A percentile compares a stretch with the other conserved stretches of the same genome.
These are phyloP conservation scores for Cutaneotrichosporon cavernicola DNA, from an alignment of 1,284 basidiomycete species.

Conservation along the genomic window DNA sequence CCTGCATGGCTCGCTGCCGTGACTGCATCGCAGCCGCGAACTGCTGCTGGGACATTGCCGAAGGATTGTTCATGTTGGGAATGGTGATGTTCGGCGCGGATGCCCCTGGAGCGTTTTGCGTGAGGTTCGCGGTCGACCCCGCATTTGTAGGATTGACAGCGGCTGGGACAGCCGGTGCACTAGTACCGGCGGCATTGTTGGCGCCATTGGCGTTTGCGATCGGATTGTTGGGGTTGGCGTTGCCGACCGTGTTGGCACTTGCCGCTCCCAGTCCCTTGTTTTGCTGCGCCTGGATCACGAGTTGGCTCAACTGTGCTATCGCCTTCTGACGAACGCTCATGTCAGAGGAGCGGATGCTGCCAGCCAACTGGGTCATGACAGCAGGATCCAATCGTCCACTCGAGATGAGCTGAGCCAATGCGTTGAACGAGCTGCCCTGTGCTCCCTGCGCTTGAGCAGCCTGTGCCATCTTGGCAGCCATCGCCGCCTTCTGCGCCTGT, in stretches of 20 bases:
- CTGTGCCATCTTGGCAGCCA: slow-evolving; percentile 26
- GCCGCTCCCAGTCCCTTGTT: slow-evolving; percentile 4
- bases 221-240: slow-evolving; percentile 7
- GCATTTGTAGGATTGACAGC: slow-evolving; percentile 2
- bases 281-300: slow-evolving; percentile 19
- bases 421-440: slow-evolving; percentile 13
- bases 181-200: slow-evolving; percentile 1
- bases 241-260: slow-evolving; percentile 1
- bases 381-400: slow-evolving; percentile 23
- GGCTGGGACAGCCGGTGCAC: background rate
- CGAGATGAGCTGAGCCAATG: slow-evolving; percentile 16
- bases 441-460: slow-evolving; percentile 17
- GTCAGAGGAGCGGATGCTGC: slow-evolving; percentile 20
- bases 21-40: slow-evolving; percentile 23
- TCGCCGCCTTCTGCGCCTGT: slow-evolving; percentile 26
- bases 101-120: background rate
- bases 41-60: slow-evolving; percentile 16
- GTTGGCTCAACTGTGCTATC: slow-evolving; percentile 20
- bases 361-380: slow-evolving; percentile 24
- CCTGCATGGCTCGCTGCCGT: slow-evolving; percentile 15
- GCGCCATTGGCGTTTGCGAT: slow-evolving; percentile 3
- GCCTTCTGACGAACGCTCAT: slow-evolving; percentile 17
- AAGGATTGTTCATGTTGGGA: slow-evolving; percentile 3
- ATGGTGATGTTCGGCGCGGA: background rate
- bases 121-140: background rate